Base-by-base conservation (phyloP, 768 basidiomycete species). In the Pleurotus pulmonarius region DNA sequence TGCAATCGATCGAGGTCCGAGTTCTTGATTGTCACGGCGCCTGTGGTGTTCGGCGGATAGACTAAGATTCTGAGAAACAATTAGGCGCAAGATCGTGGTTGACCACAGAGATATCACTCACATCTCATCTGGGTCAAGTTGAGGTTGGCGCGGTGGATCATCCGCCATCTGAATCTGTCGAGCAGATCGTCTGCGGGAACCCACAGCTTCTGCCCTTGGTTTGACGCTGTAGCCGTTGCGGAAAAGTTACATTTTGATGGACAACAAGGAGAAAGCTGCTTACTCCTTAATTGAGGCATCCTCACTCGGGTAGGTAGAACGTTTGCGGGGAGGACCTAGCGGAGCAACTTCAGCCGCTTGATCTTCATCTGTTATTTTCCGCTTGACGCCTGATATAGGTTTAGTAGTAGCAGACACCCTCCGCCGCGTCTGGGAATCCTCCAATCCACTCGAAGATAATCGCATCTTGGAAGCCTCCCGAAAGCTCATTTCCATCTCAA, bases 11-110 rank as follows among this genome's bases (percentile, higher is more conserved):
- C 75, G 24, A 88, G 70, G 64, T 98, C 97, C 20, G 85, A 87
- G 40, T 81, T 79, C 12, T 88, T 94, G 63, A 99, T 81, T 60
- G 87, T 89, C 39, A 98, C 83, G 2, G 88, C 87, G 6, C 91
- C 90, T 13, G 82, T 79, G 3, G 81, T 78, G 15, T 79, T 79
- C 44, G 79, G 82, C 24, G 92, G 92, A 67, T 90, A 94, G 24
- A 87, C 81, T 46, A 93, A 67, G 22, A 92, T 78, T n/a, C 92
- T 94, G 58, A 4, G 58, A 39, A 29, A n/a, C 8, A 34, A 34
- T 34, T 34, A 34, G 8, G 29, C 29, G 8, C 29, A 34, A 34
- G 29, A 11, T 34, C 60, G 25, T 61, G 57, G 46, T 3, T 49
- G 22, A 53, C 39, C 29, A 53, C 53, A 25, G 18, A 22, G 22